Conservation (phyloP, 208 protist species). For the Leishmania lainsoni region DNA sequence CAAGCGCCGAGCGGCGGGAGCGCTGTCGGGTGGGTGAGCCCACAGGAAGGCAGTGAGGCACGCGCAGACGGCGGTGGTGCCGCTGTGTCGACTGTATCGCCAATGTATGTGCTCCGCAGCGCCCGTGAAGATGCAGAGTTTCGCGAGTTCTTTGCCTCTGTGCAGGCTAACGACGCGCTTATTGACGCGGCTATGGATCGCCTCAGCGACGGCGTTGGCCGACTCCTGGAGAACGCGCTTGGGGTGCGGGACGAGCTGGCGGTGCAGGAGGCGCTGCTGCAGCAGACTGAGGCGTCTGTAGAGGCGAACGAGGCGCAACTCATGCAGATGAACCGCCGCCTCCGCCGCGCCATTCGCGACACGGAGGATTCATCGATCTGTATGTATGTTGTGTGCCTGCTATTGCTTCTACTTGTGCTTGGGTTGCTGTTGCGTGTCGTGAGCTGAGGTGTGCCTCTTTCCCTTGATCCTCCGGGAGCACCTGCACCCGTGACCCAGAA, state of each 20-base stretch:
- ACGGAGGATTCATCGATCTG: constrained; percentile 58
- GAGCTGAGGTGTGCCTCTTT: not conserved
- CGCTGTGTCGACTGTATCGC: not conserved
- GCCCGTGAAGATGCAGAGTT: constrained; percentile 73
- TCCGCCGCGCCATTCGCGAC: constrained; percentile 52
- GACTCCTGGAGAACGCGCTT: constrained; percentile 68
- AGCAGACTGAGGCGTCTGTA: constrained; percentile 48
- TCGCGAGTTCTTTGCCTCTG: constrained; percentile 52
- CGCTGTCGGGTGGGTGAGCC: not conserved
- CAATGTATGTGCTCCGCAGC: constrained; percentile 21
- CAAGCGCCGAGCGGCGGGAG: not conserved
- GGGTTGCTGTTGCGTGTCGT: constrained; percentile 35
- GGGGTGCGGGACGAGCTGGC: constrained; percentile 61
- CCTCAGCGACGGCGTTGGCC: constrained; percentile 52
- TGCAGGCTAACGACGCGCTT: constrained; percentile 51
- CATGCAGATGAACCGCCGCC: constrained; percentile 51
- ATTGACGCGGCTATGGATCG: constrained; percentile 75
- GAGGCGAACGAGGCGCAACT: constrained; percentile 46
- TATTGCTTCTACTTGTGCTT: constrained; percentile 44
- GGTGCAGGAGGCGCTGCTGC: constrained; percentile 55
- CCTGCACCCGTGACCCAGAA: not conserved
- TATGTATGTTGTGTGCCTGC: constrained; percentile 53
- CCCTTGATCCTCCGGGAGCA: not conserved
- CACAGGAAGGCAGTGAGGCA: constrained; percentile 1
- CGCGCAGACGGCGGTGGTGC: not conserved